Conservation (phyloP, 257 asterid genomes). For the Nicotiana knightiana region DNA sequence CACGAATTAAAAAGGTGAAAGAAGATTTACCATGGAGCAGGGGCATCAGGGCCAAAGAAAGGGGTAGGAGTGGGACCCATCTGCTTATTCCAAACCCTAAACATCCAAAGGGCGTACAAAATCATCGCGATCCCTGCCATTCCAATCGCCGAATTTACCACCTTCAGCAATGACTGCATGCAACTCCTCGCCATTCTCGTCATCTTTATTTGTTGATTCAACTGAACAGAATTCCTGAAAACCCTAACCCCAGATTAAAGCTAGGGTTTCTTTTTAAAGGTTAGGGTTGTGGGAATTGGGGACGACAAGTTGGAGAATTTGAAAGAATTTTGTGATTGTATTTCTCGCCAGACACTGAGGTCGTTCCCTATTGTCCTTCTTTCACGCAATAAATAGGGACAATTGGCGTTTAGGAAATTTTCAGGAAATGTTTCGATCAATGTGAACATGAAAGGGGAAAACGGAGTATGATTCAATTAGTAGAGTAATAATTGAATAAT, state of each 20-base stretch:
- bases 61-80: conserved; percentile 19
- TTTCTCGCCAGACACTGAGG: not conserved
- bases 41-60: conserved; percentile 27
- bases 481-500: not conserved
- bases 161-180: conserved; percentile 61
- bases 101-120: conserved; percentile 85
- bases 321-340: not conserved
- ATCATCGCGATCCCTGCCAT: conserved; percentile 76
- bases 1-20: not conserved
- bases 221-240: not conserved
- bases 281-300: not conserved
- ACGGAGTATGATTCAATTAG: not conserved
- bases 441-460: not conserved
- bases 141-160: conserved; percentile 68
- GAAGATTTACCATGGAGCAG: conserved; percentile 59
- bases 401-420: not conserved
- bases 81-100: conserved; percentile 63
- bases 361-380: not conserved
- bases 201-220: conserved; percentile 27
- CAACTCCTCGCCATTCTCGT: conserved; percentile 63
- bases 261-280: not conserved
- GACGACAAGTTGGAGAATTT: not conserved
- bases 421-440: not conserved
- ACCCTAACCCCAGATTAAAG: not conserved
- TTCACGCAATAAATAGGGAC: not conserved